Conservation (phyloP, 2,329 filamentous ascomycete genomes). For the Fusarium virguliforme region DNA sequence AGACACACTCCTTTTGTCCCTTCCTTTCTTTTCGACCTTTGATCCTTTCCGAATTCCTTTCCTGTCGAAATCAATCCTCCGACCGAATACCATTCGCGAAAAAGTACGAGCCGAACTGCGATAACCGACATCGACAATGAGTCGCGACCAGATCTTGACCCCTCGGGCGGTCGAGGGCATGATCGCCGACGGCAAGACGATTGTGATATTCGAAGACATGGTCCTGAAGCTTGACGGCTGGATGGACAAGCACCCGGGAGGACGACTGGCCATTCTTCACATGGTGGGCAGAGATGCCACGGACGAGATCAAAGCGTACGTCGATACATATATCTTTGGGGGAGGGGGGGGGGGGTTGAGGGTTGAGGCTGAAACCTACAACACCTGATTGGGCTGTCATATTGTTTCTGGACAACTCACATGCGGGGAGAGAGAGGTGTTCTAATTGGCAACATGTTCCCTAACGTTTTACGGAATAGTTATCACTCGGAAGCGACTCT, state of each 20-base stretch:
- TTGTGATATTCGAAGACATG: constrained; percentile 71
- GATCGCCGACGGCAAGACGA: constrained; percentile 69
- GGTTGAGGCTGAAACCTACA: constrained; percentile 22
- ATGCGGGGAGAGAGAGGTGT: constrained; percentile 22
- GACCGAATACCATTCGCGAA: not conserved
- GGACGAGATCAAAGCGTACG: constrained; percentile 57
- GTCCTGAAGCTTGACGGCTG: constrained; percentile 72
- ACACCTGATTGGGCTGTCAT: constrained; percentile 36
- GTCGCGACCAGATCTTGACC: constrained; percentile 62
- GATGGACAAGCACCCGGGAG: constrained; percentile 73
- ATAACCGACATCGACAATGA: constrained; percentile 45
- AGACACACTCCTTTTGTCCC: not conserved
- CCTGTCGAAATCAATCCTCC: not conserved
- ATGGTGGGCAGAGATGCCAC: constrained; percentile 61
- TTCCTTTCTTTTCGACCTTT: not conserved
- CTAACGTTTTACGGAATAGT: constrained; percentile 57
- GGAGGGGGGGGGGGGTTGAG: not conserved
- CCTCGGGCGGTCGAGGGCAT: constrained; percentile 64
- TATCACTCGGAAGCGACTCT: constrained; percentile 71
- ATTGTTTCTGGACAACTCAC: not conserved
- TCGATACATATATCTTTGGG: constrained; percentile 18
- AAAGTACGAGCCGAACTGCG: not conserved
- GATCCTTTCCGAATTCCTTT: constrained; percentile 7
- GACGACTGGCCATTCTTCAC: constrained; percentile 72
- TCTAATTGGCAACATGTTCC: constrained; percentile 10